Base-by-base conservation (phyloP, 805 yeast genomes). In the Candida incommunis region DNA sequence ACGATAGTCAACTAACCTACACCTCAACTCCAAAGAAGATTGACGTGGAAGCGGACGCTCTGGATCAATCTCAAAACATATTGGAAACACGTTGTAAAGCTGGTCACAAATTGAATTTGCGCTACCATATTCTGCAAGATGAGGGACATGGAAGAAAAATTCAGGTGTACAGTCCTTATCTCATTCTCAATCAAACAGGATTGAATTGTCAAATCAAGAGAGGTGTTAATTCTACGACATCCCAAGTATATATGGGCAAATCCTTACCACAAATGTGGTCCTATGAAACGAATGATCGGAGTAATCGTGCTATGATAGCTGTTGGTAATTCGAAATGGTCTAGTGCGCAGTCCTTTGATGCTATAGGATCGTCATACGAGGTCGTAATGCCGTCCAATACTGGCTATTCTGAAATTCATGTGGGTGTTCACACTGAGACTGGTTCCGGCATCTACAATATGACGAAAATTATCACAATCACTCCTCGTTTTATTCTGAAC, bases 381-480 rank as follows among this genome's bases (percentile, higher is more conserved):
- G 65, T 74, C 2, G 62, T 64, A 2, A 59, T 78, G 45, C 53
- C 59, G 9, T 54, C 68, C 2, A 49, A 41, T 21, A 56, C 58
- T 24, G 47, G 54, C 15, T 58, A 56, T 40, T 50, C 57, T 2
- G 95, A 87, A 54, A 75, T 77, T 48, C 78, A 82, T 55, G 64
- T 88, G 11, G 97, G 97, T 13, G 62, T 88, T 1, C 35, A 41
- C 13, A 48, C 60, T 4, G 61, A 72, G 0, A 96, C 87, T 52
- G 98, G 97, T 18, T 78, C 76, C 50, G 97, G 96, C 2, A 78
- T 78, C 48, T 90, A 83, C 60, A 72, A 76, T 45, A 58, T 82
- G 49, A 74, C 94, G 0, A 86, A 85, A 55, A 78, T 88, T 25
- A 76, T 92, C 2, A 77, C 82, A 1, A 63, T 92, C 23, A 68